These are phyloP conservation scores for Vitis labrusca DNA, from an alignment of 164 flowering plant species.

Conservation along the genomic window DNA sequence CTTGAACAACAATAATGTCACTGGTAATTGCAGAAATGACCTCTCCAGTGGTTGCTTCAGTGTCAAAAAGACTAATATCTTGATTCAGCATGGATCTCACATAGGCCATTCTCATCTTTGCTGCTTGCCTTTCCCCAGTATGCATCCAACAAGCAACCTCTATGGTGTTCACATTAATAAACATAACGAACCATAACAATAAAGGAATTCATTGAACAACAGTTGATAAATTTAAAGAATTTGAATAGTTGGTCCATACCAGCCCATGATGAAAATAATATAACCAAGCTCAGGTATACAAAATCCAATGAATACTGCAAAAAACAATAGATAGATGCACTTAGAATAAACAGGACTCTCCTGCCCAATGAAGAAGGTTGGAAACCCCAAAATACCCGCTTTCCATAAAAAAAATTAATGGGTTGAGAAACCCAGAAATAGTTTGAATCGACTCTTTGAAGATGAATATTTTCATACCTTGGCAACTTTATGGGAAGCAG, in stretches of 20 bases:
- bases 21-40: slow-evolving; percentile 88
- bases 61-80: slow-evolving; percentile 90
- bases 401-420: background rate
- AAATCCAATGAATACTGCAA: slow-evolving; percentile 96
- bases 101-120: slow-evolving; percentile 95
- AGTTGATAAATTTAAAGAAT: background rate
- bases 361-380: background rate
- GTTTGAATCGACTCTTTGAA: no score
- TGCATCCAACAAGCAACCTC: slow-evolving; percentile 99
- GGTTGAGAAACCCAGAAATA: no score
- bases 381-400: background rate
- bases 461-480: slow-evolving; percentile 43
- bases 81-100: slow-evolving; percentile 81
- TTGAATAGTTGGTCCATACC: slow-evolving; percentile 38
- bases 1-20: slow-evolving; percentile 91
- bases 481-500: slow-evolving; percentile 79
- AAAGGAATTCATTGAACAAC: background rate
- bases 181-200: background rate
- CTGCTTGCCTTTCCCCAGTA: slow-evolving; percentile 93
- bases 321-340: background rate
- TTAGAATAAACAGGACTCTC: no score
- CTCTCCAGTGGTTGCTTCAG: slow-evolving; percentile 90
- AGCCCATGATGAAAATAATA: slow-evolving; percentile 87
- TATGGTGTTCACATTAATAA: slow-evolving; percentile 12
- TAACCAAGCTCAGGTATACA: slow-evolving; percentile 79